These are phyloP conservation scores for Colletotrichum phormii DNA, from an alignment of 2,329 filamentous ascomycete genomes.

Conservation along the genomic window DNA sequence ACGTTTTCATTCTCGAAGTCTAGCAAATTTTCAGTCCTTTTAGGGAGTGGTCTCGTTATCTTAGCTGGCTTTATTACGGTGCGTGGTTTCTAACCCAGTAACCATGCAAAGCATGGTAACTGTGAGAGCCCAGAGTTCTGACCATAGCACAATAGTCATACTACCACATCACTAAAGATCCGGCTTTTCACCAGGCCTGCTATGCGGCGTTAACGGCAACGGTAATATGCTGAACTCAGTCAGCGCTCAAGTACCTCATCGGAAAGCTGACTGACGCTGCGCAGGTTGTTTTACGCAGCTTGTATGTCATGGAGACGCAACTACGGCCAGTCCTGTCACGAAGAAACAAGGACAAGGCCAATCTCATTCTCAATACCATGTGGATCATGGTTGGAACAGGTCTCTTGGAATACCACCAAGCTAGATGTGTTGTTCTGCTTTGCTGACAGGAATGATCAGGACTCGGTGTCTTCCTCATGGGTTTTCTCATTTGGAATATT, in stretches of 20 bases:
- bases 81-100: conserved; percentile 48
- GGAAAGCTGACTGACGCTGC: background rate
- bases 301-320: conserved; percentile 76
- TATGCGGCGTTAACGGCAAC: conserved; percentile 79
- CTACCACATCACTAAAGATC: conserved; percentile 86
- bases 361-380: conserved; percentile 68
- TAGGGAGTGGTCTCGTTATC: conserved; percentile 68
- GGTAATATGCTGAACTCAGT: background rate
- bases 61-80: conserved; percentile 79
- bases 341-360: conserved; percentile 62
- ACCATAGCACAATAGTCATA: conserved; percentile 41
- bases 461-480: conserved; percentile 77
- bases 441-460: conserved; percentile 54
- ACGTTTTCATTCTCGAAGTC: conserved; percentile 79
- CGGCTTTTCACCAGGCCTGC: conserved; percentile 83
- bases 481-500: conserved; percentile 82
- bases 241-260: background rate
- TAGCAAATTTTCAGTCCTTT: conserved; percentile 57
- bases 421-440: background rate
- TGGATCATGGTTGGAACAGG: conserved; percentile 77
- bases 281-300: conserved; percentile 74
- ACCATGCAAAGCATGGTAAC: background rate
- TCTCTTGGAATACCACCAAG: conserved; percentile 40
- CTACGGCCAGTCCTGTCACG: conserved; percentile 59
- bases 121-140: background rate